These are phyloP conservation scores for Dictyostelium firmibasis DNA, from an alignment of 78 protist species.

Conservation along the genomic window DNA sequence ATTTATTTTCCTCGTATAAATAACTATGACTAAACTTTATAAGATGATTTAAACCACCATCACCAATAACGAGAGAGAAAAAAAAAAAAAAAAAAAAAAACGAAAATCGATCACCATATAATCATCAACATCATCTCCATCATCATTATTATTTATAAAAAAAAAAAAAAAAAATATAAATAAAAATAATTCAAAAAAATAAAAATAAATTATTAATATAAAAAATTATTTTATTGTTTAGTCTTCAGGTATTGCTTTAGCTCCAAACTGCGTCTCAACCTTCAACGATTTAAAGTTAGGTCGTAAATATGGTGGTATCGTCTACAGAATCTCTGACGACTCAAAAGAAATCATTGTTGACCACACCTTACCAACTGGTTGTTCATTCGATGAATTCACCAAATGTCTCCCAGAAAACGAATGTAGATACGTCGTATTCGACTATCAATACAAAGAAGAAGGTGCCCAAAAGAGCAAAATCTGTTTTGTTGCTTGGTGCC, in stretches of 20 bases:
- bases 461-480: conserved; percentile 70
- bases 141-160: no score
- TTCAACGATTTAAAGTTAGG: conserved; percentile 66
- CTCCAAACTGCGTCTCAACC: neutral
- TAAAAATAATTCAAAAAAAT: neutral
- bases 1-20: no score
- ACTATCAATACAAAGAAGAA: conserved; percentile 57
- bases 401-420: conserved; percentile 11
- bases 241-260: conserved; percentile 67
- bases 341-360: conserved; percentile 49
- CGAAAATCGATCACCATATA: no score
- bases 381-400: conserved; percentile 29
- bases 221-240: neutral
- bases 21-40: no score
- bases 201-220: neutral
- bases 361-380: neutral
- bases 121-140: no score
- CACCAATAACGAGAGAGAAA: no score
- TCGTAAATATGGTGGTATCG: conserved; percentile 6
- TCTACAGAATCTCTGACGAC: conserved; percentile 54
- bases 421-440: conserved; percentile 65
- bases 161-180: no score
- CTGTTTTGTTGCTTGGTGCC: conserved; percentile 70
- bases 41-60: no score
- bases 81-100: no score